A percentile compares a stretch with the other conserved stretches of the same genome.
These are phyloP conservation scores for Aspergillus persii DNA, from an alignment of 2,329 filamentous ascomycete species.

Conservation along the genomic window DNA sequence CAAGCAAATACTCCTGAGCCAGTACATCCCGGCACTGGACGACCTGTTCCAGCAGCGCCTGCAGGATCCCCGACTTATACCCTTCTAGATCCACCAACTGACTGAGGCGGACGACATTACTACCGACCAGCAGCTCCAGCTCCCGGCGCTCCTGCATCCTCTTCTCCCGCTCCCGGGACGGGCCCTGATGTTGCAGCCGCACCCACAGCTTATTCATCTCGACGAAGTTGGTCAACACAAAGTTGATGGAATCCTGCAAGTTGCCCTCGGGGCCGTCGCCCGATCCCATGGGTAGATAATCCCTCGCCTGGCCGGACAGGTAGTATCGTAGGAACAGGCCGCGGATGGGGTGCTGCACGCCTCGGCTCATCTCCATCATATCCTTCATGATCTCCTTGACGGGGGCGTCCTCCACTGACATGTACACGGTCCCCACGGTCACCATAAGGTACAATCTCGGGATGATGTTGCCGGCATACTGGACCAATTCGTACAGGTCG, in stretches of 20 bases:
- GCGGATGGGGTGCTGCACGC: conserved; percentile 93
- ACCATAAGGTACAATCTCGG: conserved; percentile 98
- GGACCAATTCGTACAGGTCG: conserved; percentile 95
- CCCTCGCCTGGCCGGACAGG: conserved; percentile 88
- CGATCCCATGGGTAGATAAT: conserved; percentile 76
- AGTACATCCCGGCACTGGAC: conserved; percentile 96
- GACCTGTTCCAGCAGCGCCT: conserved; percentile 88
- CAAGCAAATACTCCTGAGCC: conserved; percentile 93
- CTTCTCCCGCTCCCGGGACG: conserved; percentile 90
- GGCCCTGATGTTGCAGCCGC: conserved; percentile 91
- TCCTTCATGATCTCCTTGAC: conserved; percentile 99
- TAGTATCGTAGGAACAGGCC: conserved; percentile 96
- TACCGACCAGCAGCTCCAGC: conserved; percentile 90
- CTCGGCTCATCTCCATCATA: conserved; percentile 99
- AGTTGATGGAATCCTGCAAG: conserved; percentile 95
- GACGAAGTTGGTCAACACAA: conserved; percentile 96
- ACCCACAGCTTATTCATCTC: conserved; percentile 99
- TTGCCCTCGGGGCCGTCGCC: conserved; percentile 94
- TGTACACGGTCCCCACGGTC: conserved; percentile 97
- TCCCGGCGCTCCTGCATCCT: conserved; percentile 93
- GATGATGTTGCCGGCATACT: conserved; percentile 97
- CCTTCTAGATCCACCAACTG: conserved; percentile 92
- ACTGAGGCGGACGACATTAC: conserved; percentile 91
- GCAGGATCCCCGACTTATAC: conserved; percentile 87
- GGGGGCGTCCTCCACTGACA: conserved; percentile 95